Conservation (phyloP, 2,329 filamentous ascomycete genomes). For the Hypomyces rosellus region DNA sequence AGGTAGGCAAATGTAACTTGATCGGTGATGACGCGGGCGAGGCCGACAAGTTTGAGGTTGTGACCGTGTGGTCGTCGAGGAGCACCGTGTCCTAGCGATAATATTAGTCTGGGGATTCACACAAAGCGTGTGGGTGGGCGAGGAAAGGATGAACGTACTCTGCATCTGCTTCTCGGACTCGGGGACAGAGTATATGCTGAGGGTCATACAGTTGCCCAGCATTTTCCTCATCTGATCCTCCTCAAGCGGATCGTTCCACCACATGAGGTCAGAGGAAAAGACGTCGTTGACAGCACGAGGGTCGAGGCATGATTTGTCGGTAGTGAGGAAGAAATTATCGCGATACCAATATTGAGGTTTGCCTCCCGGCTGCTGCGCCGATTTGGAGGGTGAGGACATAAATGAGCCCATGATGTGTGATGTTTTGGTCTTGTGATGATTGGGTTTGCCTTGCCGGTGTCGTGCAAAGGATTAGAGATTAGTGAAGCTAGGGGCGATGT, state of each 20-base stretch:
- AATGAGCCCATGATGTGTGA: conserved; percentile 9
- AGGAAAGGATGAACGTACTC: conserved; percentile 25
- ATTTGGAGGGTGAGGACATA: conserved; percentile 9
- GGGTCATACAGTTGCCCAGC: conserved; percentile 52
- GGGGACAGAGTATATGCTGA: conserved; percentile 48
- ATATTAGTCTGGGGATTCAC: background rate
- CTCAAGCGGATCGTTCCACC: conserved; percentile 53
- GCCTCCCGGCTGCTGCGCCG: conserved; percentile 24
- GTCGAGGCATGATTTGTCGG: conserved; percentile 50
- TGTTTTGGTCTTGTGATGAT: background rate
- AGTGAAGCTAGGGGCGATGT: background rate
- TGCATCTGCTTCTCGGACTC: conserved; percentile 34
- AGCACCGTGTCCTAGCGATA: conserved; percentile 24
- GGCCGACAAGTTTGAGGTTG: conserved; percentile 32
- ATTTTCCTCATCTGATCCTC: conserved; percentile 43
- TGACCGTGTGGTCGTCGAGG: conserved; percentile 25
- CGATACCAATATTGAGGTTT: conserved; percentile 41
- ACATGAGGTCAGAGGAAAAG: conserved; percentile 50
- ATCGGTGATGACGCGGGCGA: conserved; percentile 59
- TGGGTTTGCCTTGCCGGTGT: background rate
- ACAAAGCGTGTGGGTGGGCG: conserved; percentile 4
- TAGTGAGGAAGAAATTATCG: conserved; percentile 54
- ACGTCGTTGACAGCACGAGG: conserved; percentile 48
- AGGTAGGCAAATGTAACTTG: conserved; percentile 60
- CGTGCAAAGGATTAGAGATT: background rate